Percentiles rank a stretch among this genome's conserved stretches.
phyloP scores from a whole-genome alignment of 345 rosid genomes.

The Camelina laxa region DNA sequence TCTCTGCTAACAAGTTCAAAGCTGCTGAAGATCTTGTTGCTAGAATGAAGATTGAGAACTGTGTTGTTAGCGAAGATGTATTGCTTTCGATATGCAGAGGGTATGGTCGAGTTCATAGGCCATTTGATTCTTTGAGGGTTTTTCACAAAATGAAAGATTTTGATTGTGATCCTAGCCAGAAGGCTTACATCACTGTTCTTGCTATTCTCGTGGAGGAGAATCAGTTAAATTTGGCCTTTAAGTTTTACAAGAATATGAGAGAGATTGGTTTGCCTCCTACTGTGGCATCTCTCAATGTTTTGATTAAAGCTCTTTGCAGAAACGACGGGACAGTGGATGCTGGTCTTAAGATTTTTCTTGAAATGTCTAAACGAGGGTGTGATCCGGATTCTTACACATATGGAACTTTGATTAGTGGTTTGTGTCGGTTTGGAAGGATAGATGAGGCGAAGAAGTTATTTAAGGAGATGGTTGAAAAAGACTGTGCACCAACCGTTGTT shows the following conservation, averaged over 20 bases:
- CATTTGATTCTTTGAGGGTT: constrained; percentile 68
- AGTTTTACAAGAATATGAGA: constrained; percentile 75
- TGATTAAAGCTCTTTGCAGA: constrained; percentile 88
- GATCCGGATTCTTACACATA: constrained; percentile 83
- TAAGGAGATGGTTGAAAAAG: constrained; percentile 72
- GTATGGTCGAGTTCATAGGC: constrained; percentile 79
- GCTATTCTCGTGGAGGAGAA: constrained; percentile 82
- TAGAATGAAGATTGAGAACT: constrained; percentile 73
- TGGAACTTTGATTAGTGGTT: constrained; percentile 87
- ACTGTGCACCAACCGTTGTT: constrained; percentile 78
- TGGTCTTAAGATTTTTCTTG: constrained; percentile 72
- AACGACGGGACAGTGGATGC: constrained; percentile 64
- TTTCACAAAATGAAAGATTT: constrained; percentile 75
- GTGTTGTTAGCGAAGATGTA: constrained; percentile 59
- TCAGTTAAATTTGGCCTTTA: constrained; percentile 63
- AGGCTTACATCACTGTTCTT: constrained; percentile 61
- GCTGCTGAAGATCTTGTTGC: constrained; percentile 71
- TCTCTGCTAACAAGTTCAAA: constrained; percentile 67
- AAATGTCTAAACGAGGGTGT: constrained; percentile 78
- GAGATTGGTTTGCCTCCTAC: constrained; percentile 61
- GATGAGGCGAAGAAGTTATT: constrained; percentile 73
- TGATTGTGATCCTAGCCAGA: constrained; percentile 60
- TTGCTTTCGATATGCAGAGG: constrained; percentile 76
- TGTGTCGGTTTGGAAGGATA: constrained; percentile 68
- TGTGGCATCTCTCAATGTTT: constrained; percentile 76